Evolutionary conservation across 441 rosid genomes (phyloP), one percentile per base, ranked within the genome.

Genomic region (Populus hybrid): DNA sequence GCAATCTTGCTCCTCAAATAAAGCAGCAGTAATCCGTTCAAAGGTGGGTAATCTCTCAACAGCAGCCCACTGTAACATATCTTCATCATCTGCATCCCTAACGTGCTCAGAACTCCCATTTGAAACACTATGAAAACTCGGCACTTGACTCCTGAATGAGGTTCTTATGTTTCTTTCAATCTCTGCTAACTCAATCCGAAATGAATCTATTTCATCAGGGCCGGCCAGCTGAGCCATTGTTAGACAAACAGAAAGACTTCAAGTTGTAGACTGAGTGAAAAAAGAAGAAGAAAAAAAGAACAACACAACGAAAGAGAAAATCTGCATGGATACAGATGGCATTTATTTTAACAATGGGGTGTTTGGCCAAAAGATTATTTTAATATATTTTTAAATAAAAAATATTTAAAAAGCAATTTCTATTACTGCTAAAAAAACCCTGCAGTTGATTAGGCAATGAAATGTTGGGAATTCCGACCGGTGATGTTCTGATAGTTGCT

Each of bases 1-100:
- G 42, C 68, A 77, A n/a, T 63, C 72, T 61, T 74, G 68, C 31
- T 76, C 81, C 64, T 81, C 83, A 42, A 85, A 82, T 76, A 88
- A 73, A 69, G 85, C 86, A 20, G 87, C 79, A 20, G 81, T 82
- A 59, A 85, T 74, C 38, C 88, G 77, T 74, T 82, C 81, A 9
- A 79, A 68, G 8, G 89, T 84, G 12, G 90, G 89, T n/a, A 86
- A 26, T 72, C 85, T 84, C 74, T 84, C 82, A 73, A 88, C 69
- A 11, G 75, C 84, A 56, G 77, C 86, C 84, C 86, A 84, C 59
- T 82, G 86, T 74, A 76, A 36, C 42, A 38, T 7, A 38, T 75
- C 85, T 23, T 73, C 73, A 38, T 70, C 38, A 64, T 56, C 76
- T 64, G 36, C 78, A 36, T 70, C 79, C 36, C 70, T 73, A 66